Evolutionary conservation across 495 filamentous ascomycete species (phyloP), one percentile per base, ranked within the genome.

Genomic region (Penicillium flavigenum): DNA sequence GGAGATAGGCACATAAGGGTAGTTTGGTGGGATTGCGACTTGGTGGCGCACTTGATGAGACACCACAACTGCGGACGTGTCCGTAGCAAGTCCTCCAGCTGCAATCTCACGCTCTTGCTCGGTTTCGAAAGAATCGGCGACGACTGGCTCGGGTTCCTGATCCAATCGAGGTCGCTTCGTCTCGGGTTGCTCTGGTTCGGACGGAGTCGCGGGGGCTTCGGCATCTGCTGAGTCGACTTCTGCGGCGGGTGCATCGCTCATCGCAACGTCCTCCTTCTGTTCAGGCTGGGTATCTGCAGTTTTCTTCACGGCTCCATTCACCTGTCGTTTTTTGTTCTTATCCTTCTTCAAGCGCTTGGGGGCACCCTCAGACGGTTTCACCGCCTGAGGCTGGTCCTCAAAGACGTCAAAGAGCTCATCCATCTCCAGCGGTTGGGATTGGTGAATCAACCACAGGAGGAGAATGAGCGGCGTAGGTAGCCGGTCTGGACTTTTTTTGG

Each of bases 21-120:
- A 96, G 68, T 93, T 88, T 4, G 91, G 91, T 1, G 94, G 94
- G 32, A 97, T 81, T 26, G 94, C 90, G 58, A 97, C 94, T 74
- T 98, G 92, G 82, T 98, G 94, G 68, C 95, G 91, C 61, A 98
- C 93, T 77, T 98, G 96, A 76, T 98, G 95, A 16, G 89, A 92
- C 22, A 98, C 74, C 24, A 93, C 84, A 45, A 98, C 84, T 17
- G 89, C 84, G 14, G 75, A 69, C 6, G 79, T 70, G 57, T 88
- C 87, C 56, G 86, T 77, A n/a, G 79, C 72, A 11, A 97, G 83
- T n/a, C 92, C 93, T 52, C 86, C 85, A 7, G 89, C 88, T 32
- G 86, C 88, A 29, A 97, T 83, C 69, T 98, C 90, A 75, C 91
- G 79, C 42, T 92, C 92, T 72, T 96, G 88, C 66, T 91, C 91